phyloP scores from a whole-genome alignment of 805 yeast genomes.

The Pichia nanzhaoensis region DNA sequence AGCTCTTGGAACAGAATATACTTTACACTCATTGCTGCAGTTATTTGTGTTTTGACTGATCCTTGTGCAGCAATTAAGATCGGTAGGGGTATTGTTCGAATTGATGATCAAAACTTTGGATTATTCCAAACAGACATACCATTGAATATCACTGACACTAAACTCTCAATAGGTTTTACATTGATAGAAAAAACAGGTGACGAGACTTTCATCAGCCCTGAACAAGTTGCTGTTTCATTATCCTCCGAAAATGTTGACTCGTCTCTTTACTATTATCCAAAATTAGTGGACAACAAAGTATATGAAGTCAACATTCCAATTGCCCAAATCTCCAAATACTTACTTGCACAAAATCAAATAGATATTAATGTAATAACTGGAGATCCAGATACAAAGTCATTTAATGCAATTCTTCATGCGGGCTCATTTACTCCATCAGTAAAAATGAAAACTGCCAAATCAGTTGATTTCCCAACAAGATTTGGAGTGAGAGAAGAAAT shows the following conservation, averaged over 20 bases:
- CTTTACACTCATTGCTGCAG: background rate
- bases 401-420: constrained; percentile 15
- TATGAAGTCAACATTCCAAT: constrained; percentile 15
- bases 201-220: constrained; percentile 13
- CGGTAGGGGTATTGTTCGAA: constrained; percentile 13
- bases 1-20: background rate
- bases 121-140: constrained; percentile 6
- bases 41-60: background rate
- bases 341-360: constrained; percentile 18
- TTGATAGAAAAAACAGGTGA: constrained; percentile 8
- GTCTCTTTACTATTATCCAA: constrained; percentile 23
- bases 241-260: constrained; percentile 11
- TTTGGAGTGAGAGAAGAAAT: constrained; percentile 55
- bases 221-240: constrained; percentile 24
- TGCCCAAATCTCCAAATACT: constrained; percentile 20
- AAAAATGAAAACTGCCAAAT: constrained; percentile 10
- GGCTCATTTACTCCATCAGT: constrained; percentile 19
- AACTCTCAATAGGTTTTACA: constrained; percentile 16
- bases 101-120: constrained; percentile 14
- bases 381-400: constrained; percentile 16
- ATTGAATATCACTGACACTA: constrained; percentile 15
- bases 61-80: constrained; percentile 8
- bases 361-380: constrained; percentile 24
- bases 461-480: constrained; percentile 25
- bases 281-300: constrained; percentile 5